Evolutionary conservation across 768 basidiomycete species (phyloP).

Genomic region (Termitomyces bulborhizus): DNA sequence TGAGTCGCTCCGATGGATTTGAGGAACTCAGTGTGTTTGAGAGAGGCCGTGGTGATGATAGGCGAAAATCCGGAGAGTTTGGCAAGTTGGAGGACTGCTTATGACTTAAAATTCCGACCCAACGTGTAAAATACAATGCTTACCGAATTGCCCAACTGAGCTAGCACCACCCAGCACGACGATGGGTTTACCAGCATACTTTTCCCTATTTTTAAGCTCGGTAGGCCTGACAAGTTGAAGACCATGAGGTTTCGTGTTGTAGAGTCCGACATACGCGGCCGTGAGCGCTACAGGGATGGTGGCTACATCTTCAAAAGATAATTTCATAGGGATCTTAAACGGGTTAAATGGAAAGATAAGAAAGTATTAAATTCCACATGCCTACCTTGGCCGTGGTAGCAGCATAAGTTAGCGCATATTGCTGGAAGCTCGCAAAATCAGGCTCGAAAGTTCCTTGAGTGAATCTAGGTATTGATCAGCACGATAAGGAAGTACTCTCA

Average conservation of each 20-base stretch:
- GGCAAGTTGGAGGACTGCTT: slow-evolving; percentile 30
- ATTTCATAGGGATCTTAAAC: slow-evolving; percentile 28
- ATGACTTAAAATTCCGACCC: background rate
- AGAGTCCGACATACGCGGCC: slow-evolving; percentile 32
- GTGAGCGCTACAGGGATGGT: slow-evolving; percentile 33
- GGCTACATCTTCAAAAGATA: slow-evolving; percentile 33
- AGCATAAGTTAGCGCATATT: slow-evolving; percentile 35
- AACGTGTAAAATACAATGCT: background rate
- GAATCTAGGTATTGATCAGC: slow-evolving; percentile 21
- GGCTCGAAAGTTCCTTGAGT: slow-evolving; percentile 32
- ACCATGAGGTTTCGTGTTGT: slow-evolving; percentile 18
- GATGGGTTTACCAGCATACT: slow-evolving; percentile 25
- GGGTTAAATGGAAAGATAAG: background rate
- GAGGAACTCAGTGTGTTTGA: slow-evolving; percentile 24
- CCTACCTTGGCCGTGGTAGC: slow-evolving; percentile 33
- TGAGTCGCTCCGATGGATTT: slow-evolving; percentile 31
- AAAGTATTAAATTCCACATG: background rate
- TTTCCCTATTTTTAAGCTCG: slow-evolving; percentile 16
- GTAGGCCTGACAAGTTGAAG: slow-evolving; percentile 20
- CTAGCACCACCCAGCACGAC: slow-evolving; percentile 23
- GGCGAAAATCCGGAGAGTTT: slow-evolving; percentile 34
- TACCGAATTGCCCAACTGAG: slow-evolving; percentile 23
- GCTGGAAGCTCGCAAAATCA: slow-evolving; percentile 35
- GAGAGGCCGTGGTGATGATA: slow-evolving; percentile 34
- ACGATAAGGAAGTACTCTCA: background rate